Evolutionary conservation across 331 rosid genomes (phyloP).

Genomic region (Ulmus americana): DNA sequence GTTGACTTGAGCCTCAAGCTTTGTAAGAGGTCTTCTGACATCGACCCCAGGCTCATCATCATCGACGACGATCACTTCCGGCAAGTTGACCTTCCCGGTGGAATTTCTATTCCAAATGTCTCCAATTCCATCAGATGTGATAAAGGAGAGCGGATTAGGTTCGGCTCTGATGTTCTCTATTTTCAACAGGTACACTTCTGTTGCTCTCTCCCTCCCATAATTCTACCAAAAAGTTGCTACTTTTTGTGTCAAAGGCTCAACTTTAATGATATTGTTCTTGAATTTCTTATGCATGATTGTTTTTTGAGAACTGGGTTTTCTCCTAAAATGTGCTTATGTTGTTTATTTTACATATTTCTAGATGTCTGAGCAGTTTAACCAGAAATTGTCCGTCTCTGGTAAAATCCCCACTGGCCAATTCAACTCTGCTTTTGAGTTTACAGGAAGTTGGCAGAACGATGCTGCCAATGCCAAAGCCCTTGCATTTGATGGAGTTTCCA

Average conservation of each 20-base stretch:
- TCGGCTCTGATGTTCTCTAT: slow-evolving; percentile 62
- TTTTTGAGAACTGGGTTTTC: no score
- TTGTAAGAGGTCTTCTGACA: slow-evolving; percentile 35
- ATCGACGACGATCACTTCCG: slow-evolving; percentile 36
- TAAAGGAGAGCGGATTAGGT: slow-evolving; percentile 72
- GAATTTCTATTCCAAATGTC: slow-evolving; percentile 52
- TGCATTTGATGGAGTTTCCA: slow-evolving; percentile 69
- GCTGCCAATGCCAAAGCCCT: slow-evolving; percentile 70
- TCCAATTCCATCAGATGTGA: slow-evolving; percentile 75
- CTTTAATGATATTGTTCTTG: no score
- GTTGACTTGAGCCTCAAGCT: slow-evolving; percentile 57
- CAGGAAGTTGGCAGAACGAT: slow-evolving; percentile 74
- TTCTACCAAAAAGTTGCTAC: no score
- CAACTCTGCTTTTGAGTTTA: slow-evolving; percentile 62
- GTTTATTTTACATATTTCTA: slow-evolving; percentile 4
- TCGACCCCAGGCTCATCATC: slow-evolving; percentile 41
- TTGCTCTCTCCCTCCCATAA: not conserved
- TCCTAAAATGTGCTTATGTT: not conserved
- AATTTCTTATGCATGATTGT: no score
- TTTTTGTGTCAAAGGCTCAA: no score
- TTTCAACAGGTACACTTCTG: slow-evolving; percentile 55
- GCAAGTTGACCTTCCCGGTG: slow-evolving; percentile 43
- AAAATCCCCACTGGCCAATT: slow-evolving; percentile 82
- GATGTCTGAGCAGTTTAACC: slow-evolving; percentile 90
- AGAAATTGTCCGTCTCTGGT: slow-evolving; percentile 62